A percentile compares a stretch with the other conserved stretches of the same genome.
These are phyloP conservation scores for Pseudogymnoascus sp. DNA, from an alignment of 2,329 filamentous ascomycete species.

Conservation along the genomic window DNA sequence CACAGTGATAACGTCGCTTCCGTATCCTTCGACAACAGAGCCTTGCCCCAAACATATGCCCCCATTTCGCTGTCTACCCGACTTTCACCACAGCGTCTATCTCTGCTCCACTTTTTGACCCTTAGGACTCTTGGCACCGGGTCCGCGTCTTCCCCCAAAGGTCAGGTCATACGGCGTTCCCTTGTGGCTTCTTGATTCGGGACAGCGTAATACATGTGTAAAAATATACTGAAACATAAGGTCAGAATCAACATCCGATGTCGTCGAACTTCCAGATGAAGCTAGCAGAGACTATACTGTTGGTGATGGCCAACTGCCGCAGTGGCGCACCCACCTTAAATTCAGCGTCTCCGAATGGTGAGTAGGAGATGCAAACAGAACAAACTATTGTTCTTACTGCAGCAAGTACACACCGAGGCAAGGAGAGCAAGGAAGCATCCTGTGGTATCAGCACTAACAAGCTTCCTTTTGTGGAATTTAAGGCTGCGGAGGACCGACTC, in stretches of 20 bases:
- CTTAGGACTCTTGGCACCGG: neutral
- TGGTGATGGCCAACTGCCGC: neutral
- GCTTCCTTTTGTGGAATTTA: constrained; percentile 6
- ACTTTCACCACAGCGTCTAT: neutral
- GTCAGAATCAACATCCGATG: neutral
- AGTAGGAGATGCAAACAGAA: neutral
- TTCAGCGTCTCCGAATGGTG: neutral
- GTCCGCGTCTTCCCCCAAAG: neutral
- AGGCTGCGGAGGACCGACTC: neutral
- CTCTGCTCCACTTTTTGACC: neutral
- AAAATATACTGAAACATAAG: neutral
- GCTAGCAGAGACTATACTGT: neutral
- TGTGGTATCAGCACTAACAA: neutral
- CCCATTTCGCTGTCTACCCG: neutral
- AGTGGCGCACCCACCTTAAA: neutral
- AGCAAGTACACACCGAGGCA: neutral
- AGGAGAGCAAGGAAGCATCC: neutral
- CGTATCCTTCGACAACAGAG: neutral
- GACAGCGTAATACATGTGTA: neutral
- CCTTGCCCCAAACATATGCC: neutral
- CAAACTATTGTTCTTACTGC: neutral
- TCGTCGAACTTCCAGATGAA: neutral
- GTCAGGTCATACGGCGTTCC: neutral
- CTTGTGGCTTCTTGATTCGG: neutral
- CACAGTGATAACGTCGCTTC: neutral